phyloP scores from a whole-genome alignment of 208 protist genomes.

The Trypanosoma platydactyli region DNA sequence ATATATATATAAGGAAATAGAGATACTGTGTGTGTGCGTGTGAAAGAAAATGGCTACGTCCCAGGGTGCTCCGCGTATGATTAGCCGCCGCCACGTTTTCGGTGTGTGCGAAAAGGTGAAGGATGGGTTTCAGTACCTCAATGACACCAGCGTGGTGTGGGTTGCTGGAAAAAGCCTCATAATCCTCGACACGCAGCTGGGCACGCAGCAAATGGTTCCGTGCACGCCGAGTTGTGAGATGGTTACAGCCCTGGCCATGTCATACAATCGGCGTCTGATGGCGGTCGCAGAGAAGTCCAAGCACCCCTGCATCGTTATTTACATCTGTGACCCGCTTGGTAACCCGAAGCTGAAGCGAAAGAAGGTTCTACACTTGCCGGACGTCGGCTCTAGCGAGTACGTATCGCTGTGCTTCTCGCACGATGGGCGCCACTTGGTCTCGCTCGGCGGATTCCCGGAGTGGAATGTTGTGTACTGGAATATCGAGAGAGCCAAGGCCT shows the following conservation, averaged over 20 bases:
- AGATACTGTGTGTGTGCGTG: background rate
- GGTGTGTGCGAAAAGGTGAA: constrained; percentile 91
- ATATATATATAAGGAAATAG: background rate
- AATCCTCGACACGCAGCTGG: constrained; percentile 91
- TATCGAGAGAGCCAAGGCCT: constrained; percentile 87
- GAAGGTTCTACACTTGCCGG: constrained; percentile 78
- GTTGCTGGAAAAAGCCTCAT: constrained; percentile 91
- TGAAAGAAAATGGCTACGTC: constrained; percentile 15
- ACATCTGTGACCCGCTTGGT: constrained; percentile 84
- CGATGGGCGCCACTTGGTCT: constrained; percentile 85
- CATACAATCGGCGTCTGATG: constrained; percentile 89
- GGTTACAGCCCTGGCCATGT: constrained; percentile 91
- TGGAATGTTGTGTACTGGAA: constrained; percentile 94
- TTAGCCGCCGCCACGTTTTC: constrained; percentile 91
- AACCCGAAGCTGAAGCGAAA: constrained; percentile 82
- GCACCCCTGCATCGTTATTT: constrained; percentile 85
- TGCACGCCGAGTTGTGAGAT: constrained; percentile 85
- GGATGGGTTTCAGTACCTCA: constrained; percentile 93
- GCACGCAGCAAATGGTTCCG: constrained; percentile 88
- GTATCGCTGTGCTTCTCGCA: constrained; percentile 91
- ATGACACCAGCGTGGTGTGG: constrained; percentile 93
- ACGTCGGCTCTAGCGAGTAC: constrained; percentile 84
- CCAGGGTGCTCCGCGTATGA: constrained; percentile 44
- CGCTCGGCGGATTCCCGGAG: constrained; percentile 90
- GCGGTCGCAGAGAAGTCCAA: constrained; percentile 93